phyloP scores from a whole-genome alignment of 176 grass and related monocot species.

The Triticum timopheevii region DNA sequence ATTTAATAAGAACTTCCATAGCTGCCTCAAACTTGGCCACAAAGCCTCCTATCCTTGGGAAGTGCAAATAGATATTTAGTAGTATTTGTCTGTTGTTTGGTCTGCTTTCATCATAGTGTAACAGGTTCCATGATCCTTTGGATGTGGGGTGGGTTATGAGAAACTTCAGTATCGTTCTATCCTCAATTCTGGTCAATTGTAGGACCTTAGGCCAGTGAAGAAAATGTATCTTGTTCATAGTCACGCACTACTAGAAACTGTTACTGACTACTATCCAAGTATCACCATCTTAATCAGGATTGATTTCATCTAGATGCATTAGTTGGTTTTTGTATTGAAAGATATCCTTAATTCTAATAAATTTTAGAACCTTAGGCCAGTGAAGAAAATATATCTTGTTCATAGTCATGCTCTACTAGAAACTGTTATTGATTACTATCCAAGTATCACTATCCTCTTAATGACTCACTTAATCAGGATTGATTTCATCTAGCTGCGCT shows the following conservation, averaged over 20 bases:
- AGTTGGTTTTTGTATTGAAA: not conserved
- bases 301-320: slow-evolving; percentile 2
- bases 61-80: not conserved
- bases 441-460: not conserved
- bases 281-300: not conserved
- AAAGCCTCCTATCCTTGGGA: slow-evolving; percentile 10
- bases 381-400: not conserved
- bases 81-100: not conserved
- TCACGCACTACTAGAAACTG: not conserved
- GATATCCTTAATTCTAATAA: not conserved
- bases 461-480: slow-evolving; percentile 2
- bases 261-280: not conserved
- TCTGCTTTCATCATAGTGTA: not conserved
- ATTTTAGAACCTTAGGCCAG: not conserved
- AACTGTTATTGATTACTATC: not conserved
- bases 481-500: slow-evolving; percentile 4
- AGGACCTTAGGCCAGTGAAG: not conserved
- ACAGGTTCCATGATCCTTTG: not conserved
- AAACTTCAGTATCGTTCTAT: slow-evolving; percentile 8
- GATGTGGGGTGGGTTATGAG: not conserved
- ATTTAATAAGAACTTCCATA: not conserved
- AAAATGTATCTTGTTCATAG: not conserved
- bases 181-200: not conserved
- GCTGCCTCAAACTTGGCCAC: not conserved
- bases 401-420: not conserved